Percentiles rank a stretch among this genome's conserved stretches.
phyloP scores from a whole-genome alignment of 108 stramenopile genomes.

The Schizochytrium sp. region DNA sequence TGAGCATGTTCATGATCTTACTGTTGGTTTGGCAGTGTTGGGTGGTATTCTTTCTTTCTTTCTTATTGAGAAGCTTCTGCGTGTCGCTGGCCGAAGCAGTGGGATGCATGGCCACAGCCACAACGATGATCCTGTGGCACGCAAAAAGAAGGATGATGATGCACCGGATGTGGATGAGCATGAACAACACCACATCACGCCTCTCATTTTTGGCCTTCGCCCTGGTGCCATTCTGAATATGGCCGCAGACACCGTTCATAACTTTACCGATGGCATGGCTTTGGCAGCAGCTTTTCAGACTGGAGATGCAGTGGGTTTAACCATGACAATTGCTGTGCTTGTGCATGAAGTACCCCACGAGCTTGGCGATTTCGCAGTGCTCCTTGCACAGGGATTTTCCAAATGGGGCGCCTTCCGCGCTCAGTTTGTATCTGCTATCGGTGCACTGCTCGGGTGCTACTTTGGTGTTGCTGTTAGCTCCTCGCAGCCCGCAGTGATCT shows the following conservation, averaged over 20 bases:
- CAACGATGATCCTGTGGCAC: background rate
- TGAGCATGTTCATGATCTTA: conserved; percentile 29
- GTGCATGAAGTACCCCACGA: conserved; percentile 65
- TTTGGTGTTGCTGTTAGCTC: conserved; percentile 27
- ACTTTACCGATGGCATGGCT: conserved; percentile 62
- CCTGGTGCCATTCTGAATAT: conserved; percentile 56
- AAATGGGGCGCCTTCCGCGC: conserved; percentile 40
- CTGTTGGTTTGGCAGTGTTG: conserved; percentile 30
- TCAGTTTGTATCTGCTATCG: conserved; percentile 45
- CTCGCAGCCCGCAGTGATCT: background rate
- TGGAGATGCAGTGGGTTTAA: conserved; percentile 16
- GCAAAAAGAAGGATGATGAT: conserved; percentile 42
- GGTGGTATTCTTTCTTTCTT: conserved; percentile 48
- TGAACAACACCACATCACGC: background rate
- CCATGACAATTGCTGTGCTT: conserved; percentile 53
- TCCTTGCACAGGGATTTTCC: conserved; percentile 41
- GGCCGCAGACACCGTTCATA: conserved; percentile 63
- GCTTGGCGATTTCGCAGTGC: conserved; percentile 64
- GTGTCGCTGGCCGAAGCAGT: conserved; percentile 16
- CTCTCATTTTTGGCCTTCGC: conserved; percentile 11
- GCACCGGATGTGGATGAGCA: background rate
- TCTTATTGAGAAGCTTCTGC: conserved; percentile 28
- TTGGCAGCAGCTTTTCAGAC: conserved; percentile 62
- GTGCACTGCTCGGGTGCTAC: conserved; percentile 22
- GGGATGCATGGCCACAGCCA: background rate